Evolutionary conservation across 192 early-diverging fungal species (phyloP).

Genomic region (Pilobolus umbonatus): DNA sequence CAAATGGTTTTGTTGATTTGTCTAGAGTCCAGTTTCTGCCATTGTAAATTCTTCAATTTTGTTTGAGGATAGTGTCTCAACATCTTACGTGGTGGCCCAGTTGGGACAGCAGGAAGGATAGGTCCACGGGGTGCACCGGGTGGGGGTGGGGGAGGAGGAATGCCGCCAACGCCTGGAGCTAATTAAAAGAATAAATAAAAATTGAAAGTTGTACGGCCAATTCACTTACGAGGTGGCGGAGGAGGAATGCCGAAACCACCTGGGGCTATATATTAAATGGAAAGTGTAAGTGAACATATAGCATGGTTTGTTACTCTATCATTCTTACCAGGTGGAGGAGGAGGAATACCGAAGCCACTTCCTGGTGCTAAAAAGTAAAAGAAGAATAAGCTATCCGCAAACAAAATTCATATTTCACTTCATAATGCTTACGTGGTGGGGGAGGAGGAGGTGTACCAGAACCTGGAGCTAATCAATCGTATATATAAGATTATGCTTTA

Average conservation of each 20-base stretch:
- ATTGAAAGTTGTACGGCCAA: neutral
- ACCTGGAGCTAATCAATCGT: too few species aligned
- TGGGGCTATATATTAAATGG: slow-evolving; percentile 1
- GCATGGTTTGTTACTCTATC: neutral
- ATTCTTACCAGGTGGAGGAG: too few species aligned
- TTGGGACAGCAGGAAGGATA: slow-evolving; percentile 16
- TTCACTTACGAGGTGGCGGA: slow-evolving; percentile 8
- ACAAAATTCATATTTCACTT: too few species aligned
- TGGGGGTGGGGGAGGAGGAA: slow-evolving; percentile 33
- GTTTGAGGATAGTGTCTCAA: slow-evolving; percentile 25
- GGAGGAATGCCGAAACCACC: slow-evolving; percentile 9
- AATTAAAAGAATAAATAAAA: neutral
- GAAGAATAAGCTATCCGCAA: too few species aligned
- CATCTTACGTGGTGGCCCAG: slow-evolving; percentile 21
- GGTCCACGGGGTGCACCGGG: slow-evolving; percentile 23
- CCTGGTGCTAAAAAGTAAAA: too few species aligned
- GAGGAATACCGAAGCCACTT: too few species aligned
- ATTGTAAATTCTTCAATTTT: slow-evolving; percentile 31
- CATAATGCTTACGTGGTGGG: too few species aligned
- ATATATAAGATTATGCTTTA: too few species aligned
- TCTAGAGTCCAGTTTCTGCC: slow-evolving; percentile 29
- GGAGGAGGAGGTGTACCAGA: too few species aligned
- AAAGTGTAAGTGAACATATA: neutral
- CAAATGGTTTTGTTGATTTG: slow-evolving; percentile 30
- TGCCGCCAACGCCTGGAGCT: slow-evolving; percentile 13